phyloP scores from a whole-genome alignment of 495 filamentous ascomycete genomes.

The Talaromyces thailandensis region DNA sequence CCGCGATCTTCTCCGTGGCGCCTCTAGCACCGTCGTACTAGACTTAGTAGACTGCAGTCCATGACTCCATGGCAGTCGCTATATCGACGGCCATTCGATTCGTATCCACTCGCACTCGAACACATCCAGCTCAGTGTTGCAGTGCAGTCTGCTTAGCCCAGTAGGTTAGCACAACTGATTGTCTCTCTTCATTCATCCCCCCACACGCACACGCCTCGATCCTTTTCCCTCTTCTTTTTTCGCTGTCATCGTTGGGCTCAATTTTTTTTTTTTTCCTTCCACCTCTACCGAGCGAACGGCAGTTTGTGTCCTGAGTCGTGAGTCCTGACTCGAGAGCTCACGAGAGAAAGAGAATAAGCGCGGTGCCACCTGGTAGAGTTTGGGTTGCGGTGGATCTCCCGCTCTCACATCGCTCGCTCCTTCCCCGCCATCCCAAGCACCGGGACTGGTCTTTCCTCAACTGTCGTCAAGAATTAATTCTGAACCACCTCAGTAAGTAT shows the following conservation, averaged over 20 bases:
- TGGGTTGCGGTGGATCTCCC: conserved; percentile 9
- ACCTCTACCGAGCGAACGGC: background rate
- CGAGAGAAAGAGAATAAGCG: background rate
- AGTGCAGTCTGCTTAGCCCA: background rate
- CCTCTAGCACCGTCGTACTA: background rate
- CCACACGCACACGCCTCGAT: background rate
- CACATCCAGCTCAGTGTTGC: background rate
- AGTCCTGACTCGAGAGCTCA: background rate
- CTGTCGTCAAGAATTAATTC: conserved; percentile 1
- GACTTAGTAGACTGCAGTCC: background rate
- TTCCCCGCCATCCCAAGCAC: conserved; percentile 14
- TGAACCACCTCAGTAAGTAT: background rate
- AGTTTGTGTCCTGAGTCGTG: too few species aligned
- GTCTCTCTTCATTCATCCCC: background rate
- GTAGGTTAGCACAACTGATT: background rate
- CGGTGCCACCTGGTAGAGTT: background rate
- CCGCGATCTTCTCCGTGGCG: background rate
- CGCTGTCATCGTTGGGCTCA: background rate
- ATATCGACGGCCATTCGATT: background rate
- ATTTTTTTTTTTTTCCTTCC: background rate
- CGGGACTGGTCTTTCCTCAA: conserved; percentile 10
- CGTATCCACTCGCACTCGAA: background rate
- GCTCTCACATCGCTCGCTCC: conserved; percentile 13
- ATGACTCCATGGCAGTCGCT: too few species aligned
- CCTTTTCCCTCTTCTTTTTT: background rate